Evolutionary conservation across 805 yeast genomes (phyloP).

Genomic region (Jamesozyma piceae): DNA sequence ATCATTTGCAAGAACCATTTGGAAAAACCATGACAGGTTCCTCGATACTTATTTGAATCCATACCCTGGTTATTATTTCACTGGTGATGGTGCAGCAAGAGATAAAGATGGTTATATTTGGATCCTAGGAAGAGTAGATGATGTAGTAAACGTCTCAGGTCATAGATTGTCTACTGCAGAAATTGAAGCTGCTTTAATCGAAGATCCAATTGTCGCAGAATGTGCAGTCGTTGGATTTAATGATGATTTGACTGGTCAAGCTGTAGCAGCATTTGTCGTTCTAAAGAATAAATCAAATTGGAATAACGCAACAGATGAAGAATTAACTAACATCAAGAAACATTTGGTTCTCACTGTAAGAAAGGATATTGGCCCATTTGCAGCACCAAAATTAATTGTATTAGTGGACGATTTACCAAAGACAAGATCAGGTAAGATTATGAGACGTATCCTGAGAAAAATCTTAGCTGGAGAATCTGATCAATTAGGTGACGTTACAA

Average conservation of each 20-base stretch:
- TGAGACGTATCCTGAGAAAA: conserved; percentile 79
- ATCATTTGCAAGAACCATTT: conserved; percentile 73
- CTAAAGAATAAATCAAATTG: conserved; percentile 43
- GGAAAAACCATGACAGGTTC: conserved; percentile 65
- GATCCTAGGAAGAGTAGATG: conserved; percentile 83
- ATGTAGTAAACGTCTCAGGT: conserved; percentile 80
- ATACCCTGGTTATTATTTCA: conserved; percentile 72
- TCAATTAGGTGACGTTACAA: conserved; percentile 70
- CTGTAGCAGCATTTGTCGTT: conserved; percentile 74
- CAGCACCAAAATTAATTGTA: conserved; percentile 69
- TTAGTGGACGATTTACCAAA: conserved; percentile 73
- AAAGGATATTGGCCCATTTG: conserved; percentile 77
- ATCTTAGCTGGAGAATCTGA: conserved; percentile 67
- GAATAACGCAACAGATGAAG: conserved; percentile 32
- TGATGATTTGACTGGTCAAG: conserved; percentile 80
- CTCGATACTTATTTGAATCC: conserved; percentile 77
- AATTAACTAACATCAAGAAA: conserved; percentile 46
- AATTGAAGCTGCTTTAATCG: conserved; percentile 74
- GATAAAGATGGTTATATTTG: conserved; percentile 78
- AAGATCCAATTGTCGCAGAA: conserved; percentile 62
- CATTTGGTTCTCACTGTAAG: conserved; percentile 62
- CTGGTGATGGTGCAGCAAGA: conserved; percentile 87
- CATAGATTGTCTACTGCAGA: conserved; percentile 85
- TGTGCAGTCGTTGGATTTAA: conserved; percentile 77
- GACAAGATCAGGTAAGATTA: conserved; percentile 79